Evolutionary conservation across 2,329 filamentous ascomycete species (phyloP), one percentile per base, ranked within the genome.

Genomic region (Calonectria fujianensis): DNA sequence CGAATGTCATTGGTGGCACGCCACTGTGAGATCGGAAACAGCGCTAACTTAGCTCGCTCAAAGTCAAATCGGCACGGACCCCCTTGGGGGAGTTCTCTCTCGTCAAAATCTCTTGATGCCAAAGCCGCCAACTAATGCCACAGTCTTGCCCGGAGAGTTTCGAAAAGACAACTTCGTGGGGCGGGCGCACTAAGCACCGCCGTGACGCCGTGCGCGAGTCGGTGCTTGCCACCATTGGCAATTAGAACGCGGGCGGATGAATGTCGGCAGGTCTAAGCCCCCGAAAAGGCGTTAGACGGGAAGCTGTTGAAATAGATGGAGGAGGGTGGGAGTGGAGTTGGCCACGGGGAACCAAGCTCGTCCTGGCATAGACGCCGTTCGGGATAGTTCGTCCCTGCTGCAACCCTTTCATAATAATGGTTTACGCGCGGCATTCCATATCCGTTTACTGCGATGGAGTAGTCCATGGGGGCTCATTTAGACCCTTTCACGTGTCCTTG

Each of bases 21-120:
- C 57, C 57, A 63, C 57, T 20, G 20, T n/a, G 16, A 63, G 57
- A 63, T 63, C 57, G 57, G 57, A 63, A 63, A 63, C 57, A 41
- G 35, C 57, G 29, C 57, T 63, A 63, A 8, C 16, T 11, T 29
- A 5, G 37, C 5, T 27, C 24, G 57, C 24, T 24, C 7, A 63
- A 63, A 41, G 57, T 45, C 37, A 63, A 63, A 41, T 63, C 57
- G 35, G 35, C 57, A 63, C 35, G 37, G 57, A 63, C 57, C 57
- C 10, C 27, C 32, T 48, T 20, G 41, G n/a, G 45, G n/a, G 9
- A 24, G 45, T 48, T 29, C n/a, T n/a, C n/a, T 31, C 29, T n/a
- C 20, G n/a, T 27, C 18, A 6, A 41, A 31, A 14, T 41, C 35
- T 57, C 37, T 48, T 11, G 41, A 48, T 14, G 20, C 41, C 27